Percentiles rank a stretch among this genome's conserved stretches.
Conservation (phyloP, 2,329 filamentous ascomycete genomes). For the Colletotrichum paranaense region DNA sequence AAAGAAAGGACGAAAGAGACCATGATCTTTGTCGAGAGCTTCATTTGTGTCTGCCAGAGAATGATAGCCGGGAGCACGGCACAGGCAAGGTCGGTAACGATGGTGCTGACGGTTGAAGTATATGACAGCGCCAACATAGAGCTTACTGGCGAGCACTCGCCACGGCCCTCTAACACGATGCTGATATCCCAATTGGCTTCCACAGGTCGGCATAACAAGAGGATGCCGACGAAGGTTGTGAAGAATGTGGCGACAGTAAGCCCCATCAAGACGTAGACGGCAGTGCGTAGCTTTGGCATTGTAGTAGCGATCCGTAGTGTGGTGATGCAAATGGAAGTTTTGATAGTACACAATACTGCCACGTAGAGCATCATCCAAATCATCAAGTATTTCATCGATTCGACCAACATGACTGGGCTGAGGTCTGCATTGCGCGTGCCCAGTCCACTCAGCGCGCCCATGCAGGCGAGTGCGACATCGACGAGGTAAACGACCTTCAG, state of each 20-base stretch:
- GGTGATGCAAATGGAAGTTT: conserved; percentile 49
- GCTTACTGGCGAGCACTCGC: conserved; percentile 30
- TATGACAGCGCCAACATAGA: conserved; percentile 40
- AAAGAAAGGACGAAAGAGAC: conserved; percentile 37
- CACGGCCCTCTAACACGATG: conserved; percentile 42
- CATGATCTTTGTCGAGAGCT: conserved; percentile 36
- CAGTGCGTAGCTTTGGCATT: conserved; percentile 34
- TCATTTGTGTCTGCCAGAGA: conserved; percentile 46
- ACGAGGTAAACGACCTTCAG: conserved; percentile 29
- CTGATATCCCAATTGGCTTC: conserved; percentile 40
- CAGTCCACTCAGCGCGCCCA: conserved; percentile 37
- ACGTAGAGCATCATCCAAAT: conserved; percentile 43
- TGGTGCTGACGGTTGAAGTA: conserved; percentile 45
- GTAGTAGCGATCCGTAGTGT: conserved; percentile 47
- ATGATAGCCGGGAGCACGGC: conserved; percentile 45
- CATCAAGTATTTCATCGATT: conserved; percentile 39
- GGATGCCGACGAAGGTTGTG: conserved; percentile 44
- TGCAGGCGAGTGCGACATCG: conserved; percentile 38
- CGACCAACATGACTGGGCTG: conserved; percentile 32
- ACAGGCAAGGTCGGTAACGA: conserved; percentile 46
- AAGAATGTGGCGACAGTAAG: conserved; percentile 41
- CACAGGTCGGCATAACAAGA: conserved; percentile 39
- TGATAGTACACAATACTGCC: conserved; percentile 38
- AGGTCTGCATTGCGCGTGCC: conserved; percentile 38
- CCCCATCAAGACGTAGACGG: conserved; percentile 36